phyloP scores from a whole-genome alignment of 257 asterid genomes.

The Osmanthus fragrans region DNA sequence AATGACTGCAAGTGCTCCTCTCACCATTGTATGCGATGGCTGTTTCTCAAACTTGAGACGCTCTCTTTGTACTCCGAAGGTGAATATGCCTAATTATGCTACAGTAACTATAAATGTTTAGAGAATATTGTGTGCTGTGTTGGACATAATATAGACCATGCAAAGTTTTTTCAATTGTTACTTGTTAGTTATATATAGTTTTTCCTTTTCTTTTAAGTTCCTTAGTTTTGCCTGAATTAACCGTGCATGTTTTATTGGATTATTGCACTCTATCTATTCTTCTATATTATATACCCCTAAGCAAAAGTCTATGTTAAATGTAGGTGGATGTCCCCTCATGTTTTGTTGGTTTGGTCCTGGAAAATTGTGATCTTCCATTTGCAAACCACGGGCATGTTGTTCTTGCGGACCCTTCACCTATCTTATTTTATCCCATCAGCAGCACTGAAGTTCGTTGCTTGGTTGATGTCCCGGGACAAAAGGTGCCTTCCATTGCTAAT shows the following conservation, averaged over 20 bases:
- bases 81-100: neutral
- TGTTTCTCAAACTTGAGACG: constrained; percentile 36
- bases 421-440: constrained; percentile 38
- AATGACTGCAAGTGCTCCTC: constrained; percentile 31
- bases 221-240: neutral
- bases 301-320: neutral
- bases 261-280: neutral
- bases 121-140: neutral
- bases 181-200: neutral
- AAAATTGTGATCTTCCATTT: constrained; percentile 36
- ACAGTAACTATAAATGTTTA: neutral
- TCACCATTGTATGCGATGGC: constrained; percentile 47
- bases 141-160: neutral
- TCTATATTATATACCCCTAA: neutral
- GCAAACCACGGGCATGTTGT: constrained; percentile 39
- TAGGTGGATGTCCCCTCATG: constrained; percentile 38
- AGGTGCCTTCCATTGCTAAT: constrained; percentile 39
- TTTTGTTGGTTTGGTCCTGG: constrained; percentile 40
- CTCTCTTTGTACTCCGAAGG: constrained; percentile 22
- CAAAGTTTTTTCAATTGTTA: neutral
- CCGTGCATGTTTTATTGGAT: neutral
- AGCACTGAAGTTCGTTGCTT: constrained; percentile 37
- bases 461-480: constrained; percentile 42
- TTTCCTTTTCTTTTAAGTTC: neutral
- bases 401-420: constrained; percentile 37